Evolutionary conservation across 2,329 filamentous ascomycete species (phyloP).

Genomic region (Aspergillus ochraceoroseus): DNA sequence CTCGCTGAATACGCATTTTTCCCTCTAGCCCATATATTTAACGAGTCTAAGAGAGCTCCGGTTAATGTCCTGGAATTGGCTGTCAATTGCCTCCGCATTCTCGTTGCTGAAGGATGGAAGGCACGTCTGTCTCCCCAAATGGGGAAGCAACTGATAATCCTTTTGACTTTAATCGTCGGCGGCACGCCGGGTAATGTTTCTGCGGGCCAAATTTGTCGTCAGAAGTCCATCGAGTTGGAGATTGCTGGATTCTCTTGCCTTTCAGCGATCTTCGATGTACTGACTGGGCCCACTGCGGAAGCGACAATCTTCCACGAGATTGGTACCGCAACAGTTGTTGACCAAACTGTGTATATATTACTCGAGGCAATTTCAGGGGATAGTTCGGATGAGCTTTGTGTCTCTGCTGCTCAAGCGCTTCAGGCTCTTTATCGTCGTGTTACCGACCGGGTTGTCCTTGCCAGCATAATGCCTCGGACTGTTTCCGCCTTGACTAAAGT

Average conservation of each 20-base stretch:
- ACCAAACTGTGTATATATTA: conserved; percentile 74
- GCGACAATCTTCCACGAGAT: conserved; percentile 46
- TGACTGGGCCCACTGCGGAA: conserved; percentile 48
- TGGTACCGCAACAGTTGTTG: conserved; percentile 68
- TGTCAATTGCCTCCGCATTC: conserved; percentile 66
- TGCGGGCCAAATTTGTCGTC: conserved; percentile 25
- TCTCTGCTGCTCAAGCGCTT: conserved; percentile 63
- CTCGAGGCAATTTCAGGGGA: conserved; percentile 67
- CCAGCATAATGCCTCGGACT: conserved; percentile 81
- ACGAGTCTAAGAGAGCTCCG: conserved; percentile 66
- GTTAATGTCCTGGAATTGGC: conserved; percentile 66
- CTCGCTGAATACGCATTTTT: conserved; percentile 94
- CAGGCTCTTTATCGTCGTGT: conserved; percentile 59
- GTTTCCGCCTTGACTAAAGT: conserved; percentile 75
- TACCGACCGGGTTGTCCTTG: conserved; percentile 67
- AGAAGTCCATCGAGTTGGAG: conserved; percentile 65
- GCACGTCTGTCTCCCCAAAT: conserved; percentile 64
- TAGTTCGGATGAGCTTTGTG: conserved; percentile 62
- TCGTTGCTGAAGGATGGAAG: conserved; percentile 77
- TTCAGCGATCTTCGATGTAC: conserved; percentile 58
- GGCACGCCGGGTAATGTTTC: conserved; percentile 57
- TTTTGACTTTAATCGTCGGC: conserved; percentile 76
- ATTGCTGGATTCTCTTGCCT: conserved; percentile 67
- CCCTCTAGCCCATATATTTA: conserved; percentile 80
- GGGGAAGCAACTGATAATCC: conserved; percentile 76